Base-by-base conservation (phyloP, 305 asterid species). In the Ajuga reptans region DNA sequence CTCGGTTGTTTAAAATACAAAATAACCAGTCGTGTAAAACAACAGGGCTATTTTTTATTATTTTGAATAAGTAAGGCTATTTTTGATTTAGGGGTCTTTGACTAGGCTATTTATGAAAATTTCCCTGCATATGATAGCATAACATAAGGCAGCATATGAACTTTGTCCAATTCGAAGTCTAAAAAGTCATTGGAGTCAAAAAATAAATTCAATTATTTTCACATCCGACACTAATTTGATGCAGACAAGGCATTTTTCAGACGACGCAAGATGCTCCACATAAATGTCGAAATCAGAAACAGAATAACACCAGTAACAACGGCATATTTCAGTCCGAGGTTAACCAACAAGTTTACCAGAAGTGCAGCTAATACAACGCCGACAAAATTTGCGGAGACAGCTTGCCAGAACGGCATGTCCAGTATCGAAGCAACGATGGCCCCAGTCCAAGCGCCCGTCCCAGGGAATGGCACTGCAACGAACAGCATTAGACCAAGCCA, bases 391-490 rank as follows among this genome's bases (percentile, higher is more conserved):
- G 96, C 90, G 0, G 93, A 84, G 58, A 89, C 74, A 45, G 81
- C 95, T 0, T 83, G 68, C 98, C 98, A 86, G 80, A 89, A 92
- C 9, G 96, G 90, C 93, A 92, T 86, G 68, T 89, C 97, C 74
- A 92, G 77, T 52, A 92, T 66, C 24, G 96, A 89, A 3, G 96
- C 96, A 14, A 92, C 76, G 70, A 89, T 80, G 41, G 98, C 98
- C 42, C 96, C 98, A 1, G 96, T 89, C 98, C 97, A 91, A 56
- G 97, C 97, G 64, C 98, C 98, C 0, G 98, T 91, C 53, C 98
- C 96, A 0, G 96, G 98, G 46, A 91, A 91, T 0, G 98, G 98
- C 63, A 91, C 98, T 4, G 98, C 96, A 66, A 91, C 96, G 18
- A 91, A 91, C 29, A 91, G 89, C 98, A 91, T 91, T 62, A 91